Base-by-base conservation (phyloP, 495 filamentous ascomycete species). In the Penicillium pulvis region DNA sequence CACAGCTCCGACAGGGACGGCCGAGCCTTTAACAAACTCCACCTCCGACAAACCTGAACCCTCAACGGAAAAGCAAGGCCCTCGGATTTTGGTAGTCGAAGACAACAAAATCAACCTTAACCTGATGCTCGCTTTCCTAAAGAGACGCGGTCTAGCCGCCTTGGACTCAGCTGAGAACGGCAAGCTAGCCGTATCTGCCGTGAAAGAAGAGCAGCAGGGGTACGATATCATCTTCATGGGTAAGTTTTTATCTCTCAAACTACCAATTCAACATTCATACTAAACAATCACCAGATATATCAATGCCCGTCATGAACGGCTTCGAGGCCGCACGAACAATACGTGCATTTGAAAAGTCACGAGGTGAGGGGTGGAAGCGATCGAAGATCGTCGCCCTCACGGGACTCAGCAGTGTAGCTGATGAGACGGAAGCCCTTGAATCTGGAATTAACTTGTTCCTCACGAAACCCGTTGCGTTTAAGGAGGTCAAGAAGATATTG, bases 251-350 rank as follows among this genome's bases (percentile, higher is more conserved):
- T 17, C 6, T 0, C 12, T n/a, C 44, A 24, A n/a, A 5, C 12
- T 1, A 23, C 20, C 20, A 5, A 10, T 20, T 20, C 4, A 49
- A 2, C 1, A 43, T 16, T 16, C 4, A 57, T 11, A 24, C 48
- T 52, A 46, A 46, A 2, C 5, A 17, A 2, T 24, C 6, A 41
- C 14, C 19, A 63, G 85, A 90, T 58, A 85, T 90, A 35, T 85
- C 83, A 26, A 91, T 92, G 89, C 88, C 89, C 0, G 69, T 90
- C 0, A 86, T 90, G 78, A 83, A 88, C 51, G 87, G 87, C n/a
- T 80, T 90, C 31, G 86, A 87, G 63, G 81, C 87, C 11, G 85
- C 87, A 5, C 79, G 82, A 5, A 75, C 78, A 11, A 89, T 90
- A 52, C 79, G 87, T 11, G 71, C 76, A 19, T 74, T 87, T 31